phyloP scores from a whole-genome alignment of 2,329 filamentous ascomycete genomes.

The Ustulina deusta region DNA sequence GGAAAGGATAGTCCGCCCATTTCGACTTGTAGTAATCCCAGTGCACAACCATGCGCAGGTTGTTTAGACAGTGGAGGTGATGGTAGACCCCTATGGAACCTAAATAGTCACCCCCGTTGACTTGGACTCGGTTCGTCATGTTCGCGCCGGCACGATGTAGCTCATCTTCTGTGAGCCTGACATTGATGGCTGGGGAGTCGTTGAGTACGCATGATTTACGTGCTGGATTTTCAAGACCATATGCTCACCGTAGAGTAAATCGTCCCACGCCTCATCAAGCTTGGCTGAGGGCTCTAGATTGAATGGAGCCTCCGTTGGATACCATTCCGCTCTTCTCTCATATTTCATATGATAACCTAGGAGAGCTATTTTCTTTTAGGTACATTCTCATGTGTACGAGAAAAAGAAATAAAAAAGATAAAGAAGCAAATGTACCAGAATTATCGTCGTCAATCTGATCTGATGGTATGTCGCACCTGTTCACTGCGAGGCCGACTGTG shows the following conservation, averaged over 20 bases:
- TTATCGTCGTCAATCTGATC: too few species aligned
- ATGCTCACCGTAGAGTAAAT: background rate
- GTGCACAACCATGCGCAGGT: background rate
- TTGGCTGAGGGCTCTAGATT: background rate
- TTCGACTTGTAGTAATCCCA: slow-evolving; percentile 4
- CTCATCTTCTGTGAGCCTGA: slow-evolving; percentile 1
- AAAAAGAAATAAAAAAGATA: too few species aligned
- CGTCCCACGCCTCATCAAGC: background rate
- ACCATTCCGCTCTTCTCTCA: background rate
- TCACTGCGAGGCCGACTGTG: too few species aligned
- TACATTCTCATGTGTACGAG: too few species aligned
- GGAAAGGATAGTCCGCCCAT: background rate
- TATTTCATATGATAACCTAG: background rate
- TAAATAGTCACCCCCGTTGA: slow-evolving; percentile 5
- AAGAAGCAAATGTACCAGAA: too few species aligned
- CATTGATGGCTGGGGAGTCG: background rate
- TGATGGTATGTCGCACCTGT: too few species aligned
- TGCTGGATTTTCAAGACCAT: too few species aligned
- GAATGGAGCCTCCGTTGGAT: background rate
- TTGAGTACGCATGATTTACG: background rate
- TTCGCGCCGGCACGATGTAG: background rate
- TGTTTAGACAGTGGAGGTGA: slow-evolving; percentile 15
- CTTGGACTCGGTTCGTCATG: slow-evolving; percentile 3
- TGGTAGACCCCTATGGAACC: slow-evolving; percentile 3
- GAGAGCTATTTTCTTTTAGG: too few species aligned